Base-by-base conservation (phyloP, 139 green algal genomes). In the Coccomyxa sp. region DNA sequence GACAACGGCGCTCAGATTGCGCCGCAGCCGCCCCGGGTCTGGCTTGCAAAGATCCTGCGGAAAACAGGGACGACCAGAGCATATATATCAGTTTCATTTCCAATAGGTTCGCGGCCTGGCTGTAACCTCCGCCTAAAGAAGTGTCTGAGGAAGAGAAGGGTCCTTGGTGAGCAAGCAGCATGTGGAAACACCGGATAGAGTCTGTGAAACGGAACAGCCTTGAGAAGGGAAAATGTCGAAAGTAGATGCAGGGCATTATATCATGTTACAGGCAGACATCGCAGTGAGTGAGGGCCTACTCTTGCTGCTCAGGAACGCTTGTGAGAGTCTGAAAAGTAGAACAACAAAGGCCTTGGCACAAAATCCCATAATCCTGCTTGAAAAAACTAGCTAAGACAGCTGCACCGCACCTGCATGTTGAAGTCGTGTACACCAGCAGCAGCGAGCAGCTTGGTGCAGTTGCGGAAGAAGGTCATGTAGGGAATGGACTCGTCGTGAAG, bases 401-500 rank as follows among this genome's bases (percentile, higher is more conserved):
- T 14, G 4, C 18, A 25, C 63, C 74, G 0, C n/a, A 91, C 92
- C 84, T 92, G 92, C 45, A 96, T 83, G 57, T 86, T 90, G 83
- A 98, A 98, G 88, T 98, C 95, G 25, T 90, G 87, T 12, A 98
- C 90, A 13, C 96, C 95, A 1, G 88, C 91, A 23, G 92, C 88
- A 10, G 78, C 13, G 85, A 98, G 89, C 0, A 98, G 90, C 80
- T 92, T 90, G 9, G 58, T 81, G 13, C 97, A 83, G 60, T 91
- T 85, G 11, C 87, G 82, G 76, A 92, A 84, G 82, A 98, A 97
- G 78, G 93, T 93, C 58, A 96, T 85, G 59, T 86, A 87, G 21
- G 92, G 90, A 25, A 98, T 96, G 60, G 92, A 95, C 77, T 98
- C 95, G 45, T 98, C 95, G 84, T 98, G 95, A 67, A 98, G 91